Evolutionary conservation across 805 yeast species (phyloP), one percentile per base, ranked within the genome.

Genomic region (Ogataea degrootiae): DNA sequence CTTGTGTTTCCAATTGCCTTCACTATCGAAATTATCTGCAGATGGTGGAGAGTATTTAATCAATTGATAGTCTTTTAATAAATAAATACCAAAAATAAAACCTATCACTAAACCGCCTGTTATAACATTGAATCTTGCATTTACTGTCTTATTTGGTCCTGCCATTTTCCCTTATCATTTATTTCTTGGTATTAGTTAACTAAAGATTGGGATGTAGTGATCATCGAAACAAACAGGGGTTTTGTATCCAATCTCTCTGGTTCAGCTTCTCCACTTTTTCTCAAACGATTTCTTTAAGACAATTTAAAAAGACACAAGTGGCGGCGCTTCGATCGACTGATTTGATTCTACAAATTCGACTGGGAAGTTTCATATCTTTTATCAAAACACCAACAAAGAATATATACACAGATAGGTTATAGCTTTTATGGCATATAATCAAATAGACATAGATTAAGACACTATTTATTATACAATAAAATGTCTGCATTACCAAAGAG

Each of bases 401-500:
- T 26, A 26, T 2, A 26, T 26, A 26, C 11, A 8, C 31, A 26
- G 42, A 26, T 34, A 22, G 12, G 39, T 4, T 34, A 36, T 37
- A 33, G 39, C 33, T 26, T 26, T 9, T 26, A 8, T 11, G 11
- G 12, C 31, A 8, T 26, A 26, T 26, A 26, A 26, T 26, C 12
- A 26, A 26, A 3, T 26, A 26, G 31, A 11, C 12, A 26, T 26
- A 26, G 9, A 26, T 26, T 26, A 7, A 7, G 4, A 9, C 11
- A 26, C 11, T 26, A 3, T 26, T 26, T 11, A 21, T 19, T 26
- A 36, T 5, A 45, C 33, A 46, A 9, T 6, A 35, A 21, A 35
- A 78, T 78, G 82, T 78, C 82, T 4, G 43, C 39, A 21, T 72
- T 91, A 62, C 96, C 97, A 39, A 92, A 89, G 70, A 81, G 99